Evolutionary conservation across 2,329 filamentous ascomycete genomes (phyloP).

Genomic region (Elsinoe perseae): DNA sequence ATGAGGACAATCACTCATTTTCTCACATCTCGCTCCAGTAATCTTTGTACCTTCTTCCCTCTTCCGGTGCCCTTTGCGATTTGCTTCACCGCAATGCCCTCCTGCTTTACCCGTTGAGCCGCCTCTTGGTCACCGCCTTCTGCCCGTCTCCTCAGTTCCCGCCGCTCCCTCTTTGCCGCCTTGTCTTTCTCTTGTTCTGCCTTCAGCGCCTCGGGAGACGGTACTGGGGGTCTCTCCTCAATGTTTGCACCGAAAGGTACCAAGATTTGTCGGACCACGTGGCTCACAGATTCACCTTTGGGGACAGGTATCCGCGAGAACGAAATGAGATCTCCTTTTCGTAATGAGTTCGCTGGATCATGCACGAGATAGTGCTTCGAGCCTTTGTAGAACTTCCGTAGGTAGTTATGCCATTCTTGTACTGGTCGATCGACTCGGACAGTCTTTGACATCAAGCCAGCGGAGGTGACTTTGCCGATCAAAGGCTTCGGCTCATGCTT

Average conservation of each 20-base stretch:
- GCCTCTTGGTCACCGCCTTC: slow-evolving; percentile 26
- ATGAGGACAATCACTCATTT: slow-evolving; percentile 23
- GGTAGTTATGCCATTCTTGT: slow-evolving; percentile 12
- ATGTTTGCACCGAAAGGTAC: slow-evolving; percentile 61
- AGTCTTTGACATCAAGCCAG: slow-evolving; percentile 10
- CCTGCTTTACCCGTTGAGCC: slow-evolving; percentile 22
- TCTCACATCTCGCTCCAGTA: slow-evolving; percentile 35
- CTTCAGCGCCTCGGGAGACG: slow-evolving; percentile 55
- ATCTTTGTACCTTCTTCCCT: slow-evolving; percentile 33
- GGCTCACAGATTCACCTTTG: slow-evolving; percentile 52
- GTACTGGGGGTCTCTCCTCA: slow-evolving; percentile 57
- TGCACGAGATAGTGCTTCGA: slow-evolving; percentile 57
- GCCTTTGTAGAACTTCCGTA: slow-evolving; percentile 12
- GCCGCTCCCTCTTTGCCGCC: slow-evolving; percentile 47
- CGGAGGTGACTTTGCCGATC: slow-evolving; percentile 7
- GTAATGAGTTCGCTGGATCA: slow-evolving; percentile 66
- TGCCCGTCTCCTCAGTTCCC: slow-evolving; percentile 25
- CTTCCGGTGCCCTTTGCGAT: slow-evolving; percentile 1
- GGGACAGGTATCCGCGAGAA: slow-evolving; percentile 63
- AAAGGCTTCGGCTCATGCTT: neutral
- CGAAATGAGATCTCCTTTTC: slow-evolving; percentile 65
- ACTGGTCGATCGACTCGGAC: slow-evolving; percentile 5
- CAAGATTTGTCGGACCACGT: slow-evolving; percentile 68
- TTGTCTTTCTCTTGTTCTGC: slow-evolving; percentile 48
- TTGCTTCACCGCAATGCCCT: slow-evolving; percentile 7